Evolutionary conservation across 192 early-diverging fungal genomes (phyloP), one percentile per base, ranked within the genome.

Genomic region (Entophlyctis luteolus): DNA sequence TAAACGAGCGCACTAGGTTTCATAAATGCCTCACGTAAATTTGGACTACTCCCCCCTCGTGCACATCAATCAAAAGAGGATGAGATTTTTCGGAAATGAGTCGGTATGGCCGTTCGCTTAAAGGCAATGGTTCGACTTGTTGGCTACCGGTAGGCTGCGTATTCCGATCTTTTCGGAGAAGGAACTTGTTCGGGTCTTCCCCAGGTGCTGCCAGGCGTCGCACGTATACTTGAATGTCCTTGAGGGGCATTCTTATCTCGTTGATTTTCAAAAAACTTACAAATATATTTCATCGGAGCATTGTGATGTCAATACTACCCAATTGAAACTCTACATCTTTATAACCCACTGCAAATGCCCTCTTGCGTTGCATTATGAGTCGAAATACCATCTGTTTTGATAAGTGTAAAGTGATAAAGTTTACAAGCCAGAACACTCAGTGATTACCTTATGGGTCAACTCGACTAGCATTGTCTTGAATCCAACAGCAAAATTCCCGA

Each of bases 381-480:
- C n/a, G 39, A n/a, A 42, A 42, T 8, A 42, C n/a, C 39, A 42
- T 42, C 39, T 42, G n/a, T n/a, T n/a, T n/a, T 12, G n/a, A 42
- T 42, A 42, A 42, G n/a, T 52, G n/a, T n/a, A n/a, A n/a, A 52
- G 6, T 25, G 23, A 12, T 8, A 12, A n/a, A n/a, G 6, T n/a
- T 25, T 52, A 12, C 23, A 56, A 56, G 22, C 4, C 16, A 56
- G 36, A 59, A 14, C 5, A 27, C n/a, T n/a, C n/a, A n/a, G n/a
- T n/a, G n/a, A n/a, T n/a, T n/a, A 59, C 35, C 57, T 59, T 25
- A 39, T 59, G 57, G 12, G 29, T 59, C 57, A 59, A 36, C 23
- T 59, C 57, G 5, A 59, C 28, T 10, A 59, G 25, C 28, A 39
- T 18, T 6, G 57, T 25, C 3, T 22, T 18, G 18, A 59, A 39